Base-by-base conservation (phyloP, 495 filamentous ascomycete genomes). In the Daldinia loculata region DNA sequence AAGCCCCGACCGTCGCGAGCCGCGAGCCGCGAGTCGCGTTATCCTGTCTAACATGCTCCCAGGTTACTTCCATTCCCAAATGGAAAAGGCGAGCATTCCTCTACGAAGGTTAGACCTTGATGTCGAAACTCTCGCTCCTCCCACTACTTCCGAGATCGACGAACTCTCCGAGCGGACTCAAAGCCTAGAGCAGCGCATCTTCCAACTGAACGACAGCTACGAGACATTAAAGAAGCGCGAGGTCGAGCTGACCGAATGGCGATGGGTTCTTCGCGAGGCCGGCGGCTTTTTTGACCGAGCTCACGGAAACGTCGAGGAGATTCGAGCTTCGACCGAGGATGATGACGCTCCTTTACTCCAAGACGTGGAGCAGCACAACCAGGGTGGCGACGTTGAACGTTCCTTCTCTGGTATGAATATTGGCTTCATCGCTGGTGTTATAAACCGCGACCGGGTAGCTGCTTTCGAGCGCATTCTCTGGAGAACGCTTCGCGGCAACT, bases 401-500 rank as follows among this genome's bases (percentile, higher is more conserved):
- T 94, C 93, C 48, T 95, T 98, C 77, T 93, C 92, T 7, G 92
- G 93, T 53, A 96, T 97, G 93, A 97, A 97, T 78, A 98, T 99
- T 74, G 96, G 96, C n/a, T 98, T 99, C 72, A 95, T 99, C n/a
- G 91, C 96, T 58, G 95, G 95, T 79, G 96, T 98, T 58, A 98
- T 99, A 74, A 91, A 92, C 26, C 86, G 94, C 26, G 95, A 98
- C 69, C 90, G 94, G 7, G 95, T 98, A 63, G 94, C 91, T 8
- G 91, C 95, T 34, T 98, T 99, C 75, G 95, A 99, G 80, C 90
- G 95, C 57, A 98, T 98, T 69, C 86, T 99, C 15, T 99, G 95
- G 95, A 86, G 95, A 61, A 97, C 95, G 0, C 84, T 99, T 60
- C 93, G 95, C 74, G 95, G 95, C 70, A 99, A 99, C 81, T 87